phyloP scores from a whole-genome alignment of 805 yeast genomes.

The Cyberlindnera euphorbiiphila region DNA sequence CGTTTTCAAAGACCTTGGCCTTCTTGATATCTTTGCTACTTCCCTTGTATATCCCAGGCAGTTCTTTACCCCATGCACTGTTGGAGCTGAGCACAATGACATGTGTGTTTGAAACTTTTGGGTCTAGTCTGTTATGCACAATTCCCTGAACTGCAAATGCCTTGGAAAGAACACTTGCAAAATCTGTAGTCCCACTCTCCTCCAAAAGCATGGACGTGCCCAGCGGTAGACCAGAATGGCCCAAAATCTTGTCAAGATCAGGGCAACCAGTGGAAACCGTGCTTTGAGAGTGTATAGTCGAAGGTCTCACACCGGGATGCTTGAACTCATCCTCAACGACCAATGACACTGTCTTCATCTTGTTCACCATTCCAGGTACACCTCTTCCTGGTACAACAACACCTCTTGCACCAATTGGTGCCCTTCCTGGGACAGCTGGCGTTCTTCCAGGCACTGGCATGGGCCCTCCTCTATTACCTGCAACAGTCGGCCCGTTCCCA shows the following conservation, averaged over 20 bases:
- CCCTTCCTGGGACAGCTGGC: constrained; percentile 6
- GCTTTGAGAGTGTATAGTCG: constrained; percentile 65
- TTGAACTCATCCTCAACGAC: constrained; percentile 18
- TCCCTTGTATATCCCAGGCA: constrained; percentile 78
- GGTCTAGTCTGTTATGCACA: constrained; percentile 52
- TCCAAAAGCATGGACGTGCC: constrained; percentile 69
- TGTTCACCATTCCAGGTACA: not conserved
- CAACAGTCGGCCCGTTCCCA: constrained; percentile 1
- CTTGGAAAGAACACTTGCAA: constrained; percentile 64
- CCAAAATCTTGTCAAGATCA: constrained; percentile 69
- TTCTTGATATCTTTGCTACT: constrained; percentile 62
- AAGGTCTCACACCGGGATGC: constrained; percentile 66
- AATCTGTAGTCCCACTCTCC: constrained; percentile 88
- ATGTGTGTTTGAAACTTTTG: constrained; percentile 45
- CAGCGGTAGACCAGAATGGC: constrained; percentile 82
- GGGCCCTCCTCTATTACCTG: constrained; percentile 1
- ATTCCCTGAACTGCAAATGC: constrained; percentile 76
- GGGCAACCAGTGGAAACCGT: constrained; percentile 76
- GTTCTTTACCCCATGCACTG: constrained; percentile 56
- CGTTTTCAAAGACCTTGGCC: constrained; percentile 50
- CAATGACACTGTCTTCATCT: constrained; percentile 8
- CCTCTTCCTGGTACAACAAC: constrained; percentile 8
- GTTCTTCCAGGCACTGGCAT: constrained; percentile 16
- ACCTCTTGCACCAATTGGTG: not conserved
- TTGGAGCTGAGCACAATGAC: constrained; percentile 60